These are phyloP conservation scores for Tillandsia fasciculata DNA, from an alignment of 176 grass and related monocot genomes.

Conservation along the genomic window DNA sequence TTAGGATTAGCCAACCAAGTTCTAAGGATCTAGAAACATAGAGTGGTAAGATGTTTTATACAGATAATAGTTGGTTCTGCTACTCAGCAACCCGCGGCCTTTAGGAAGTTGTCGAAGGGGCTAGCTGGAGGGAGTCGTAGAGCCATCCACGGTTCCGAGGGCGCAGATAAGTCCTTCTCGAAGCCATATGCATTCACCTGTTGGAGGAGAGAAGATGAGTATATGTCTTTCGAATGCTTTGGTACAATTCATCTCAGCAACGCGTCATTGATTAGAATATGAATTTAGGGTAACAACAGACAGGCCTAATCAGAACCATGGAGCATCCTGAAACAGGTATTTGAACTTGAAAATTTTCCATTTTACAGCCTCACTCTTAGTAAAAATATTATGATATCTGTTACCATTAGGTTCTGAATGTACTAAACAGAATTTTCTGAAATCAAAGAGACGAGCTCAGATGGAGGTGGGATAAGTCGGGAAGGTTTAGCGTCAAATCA, in stretches of 20 bases:
- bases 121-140: conserved; percentile 81
- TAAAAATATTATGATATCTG: too few species aligned
- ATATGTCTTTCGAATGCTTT: not conserved
- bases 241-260: not conserved
- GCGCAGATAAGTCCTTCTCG: conserved; percentile 18
- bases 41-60: conserved; percentile 16
- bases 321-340: too few species aligned
- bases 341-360: not conserved
- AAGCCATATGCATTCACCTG: conserved; percentile 47
- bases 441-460: too few species aligned
- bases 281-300: too few species aligned
- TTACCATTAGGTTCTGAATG: too few species aligned
- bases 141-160: conserved; percentile 34
- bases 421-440: too few species aligned
- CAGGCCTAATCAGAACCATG: too few species aligned
- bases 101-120: conserved; percentile 93
- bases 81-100: conserved; percentile 57
- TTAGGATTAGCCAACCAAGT: not conserved
- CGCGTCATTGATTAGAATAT: too few species aligned
- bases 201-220: not conserved
- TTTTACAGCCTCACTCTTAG: too few species aligned
- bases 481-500: too few species aligned
- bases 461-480: too few species aligned
- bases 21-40: not conserved
- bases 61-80: conserved; percentile 20